A percentile compares a stretch with the other conserved stretches of the same genome.
phyloP scores from a whole-genome alignment of 371 early-diverging fungal species.

The Mucor irregularis region DNA sequence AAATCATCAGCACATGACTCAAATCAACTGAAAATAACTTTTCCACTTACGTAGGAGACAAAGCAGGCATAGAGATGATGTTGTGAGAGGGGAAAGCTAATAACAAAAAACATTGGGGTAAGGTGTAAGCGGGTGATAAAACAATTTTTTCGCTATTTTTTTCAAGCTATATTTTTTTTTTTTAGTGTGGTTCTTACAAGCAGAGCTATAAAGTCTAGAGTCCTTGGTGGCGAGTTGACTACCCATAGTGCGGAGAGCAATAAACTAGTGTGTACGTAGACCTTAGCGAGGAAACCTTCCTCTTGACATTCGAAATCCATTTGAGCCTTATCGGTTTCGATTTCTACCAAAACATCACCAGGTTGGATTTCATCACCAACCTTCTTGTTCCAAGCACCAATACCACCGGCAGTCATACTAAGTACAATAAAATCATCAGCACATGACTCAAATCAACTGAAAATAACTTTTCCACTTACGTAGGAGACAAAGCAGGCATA shows the following conservation, averaged over 20 bases:
- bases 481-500: constrained; percentile 99
- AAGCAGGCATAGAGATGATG: constrained; percentile 95
- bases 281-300: constrained; percentile 95
- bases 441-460: too few species aligned
- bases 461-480: too few species aligned
- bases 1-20: not conserved
- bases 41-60: constrained; percentile 93
- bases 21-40: too few species aligned
- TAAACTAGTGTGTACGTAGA: constrained; percentile 55
- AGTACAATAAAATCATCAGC: not conserved
- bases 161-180: not conserved
- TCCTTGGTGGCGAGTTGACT: constrained; percentile 34
- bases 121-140: too few species aligned
- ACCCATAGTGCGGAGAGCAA: constrained; percentile 50
- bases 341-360: constrained; percentile 97
- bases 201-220: constrained; percentile 58
- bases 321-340: constrained; percentile 99
- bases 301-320: constrained; percentile 99
- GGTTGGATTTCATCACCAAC: constrained; percentile 91
- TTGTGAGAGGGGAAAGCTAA: constrained; percentile 85
- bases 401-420: constrained; percentile 83
- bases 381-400: constrained; percentile 94
- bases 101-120: not conserved
- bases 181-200: constrained; percentile 49
- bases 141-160: too few species aligned